Base-by-base conservation (phyloP, 495 filamentous ascomycete species). In the Annulohypoxylon maeteangense region DNA sequence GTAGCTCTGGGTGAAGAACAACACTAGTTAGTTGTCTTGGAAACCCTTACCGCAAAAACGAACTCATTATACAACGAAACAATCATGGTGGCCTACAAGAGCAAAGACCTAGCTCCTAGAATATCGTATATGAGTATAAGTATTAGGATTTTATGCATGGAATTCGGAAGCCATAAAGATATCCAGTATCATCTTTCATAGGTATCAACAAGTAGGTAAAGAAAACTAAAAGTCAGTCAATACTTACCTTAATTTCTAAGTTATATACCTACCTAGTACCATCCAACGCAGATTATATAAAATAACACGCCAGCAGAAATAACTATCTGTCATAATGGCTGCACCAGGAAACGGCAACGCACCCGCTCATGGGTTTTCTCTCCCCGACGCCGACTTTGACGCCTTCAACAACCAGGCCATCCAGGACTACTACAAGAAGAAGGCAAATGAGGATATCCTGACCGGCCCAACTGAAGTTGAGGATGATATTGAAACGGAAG, bases 311-410 rank as follows among this genome's bases (percentile, higher is more conserved):
- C n/a, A n/a, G n/a, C n/a, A n/a, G n/a, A n/a, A n/a, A n/a, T n/a
- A n/a, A n/a, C n/a, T n/a, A n/a, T n/a, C n/a, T n/a, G n/a, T n/a
- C n/a, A n/a, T n/a, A n/a, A n/a, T n/a, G n/a, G n/a, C n/a, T n/a
- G n/a, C n/a, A n/a, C n/a, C n/a, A n/a, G n/a, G n/a, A n/a, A n/a
- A n/a, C n/a, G n/a, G n/a, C n/a, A n/a, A n/a, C n/a, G n/a, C n/a
- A 27, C 11, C 22, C 22, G 20, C 8, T 16, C 18, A 44, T 22
- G 65, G 29, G 0, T 75, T 76, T 36, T 38, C 59, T 12, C 31
- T 45, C 18, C 53, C 74, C 1, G 67, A 69, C 10, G 48, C 67
- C 16, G 50, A 31, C 20, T 76, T 76, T 16, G 56, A 76, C 6
- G 25, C 50, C 12, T 29, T 2, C 12, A 11, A 54, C n/a, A 34